Base-by-base conservation (phyloP, 2,329 filamentous ascomycete genomes). In the Fusarium avenaceum region DNA sequence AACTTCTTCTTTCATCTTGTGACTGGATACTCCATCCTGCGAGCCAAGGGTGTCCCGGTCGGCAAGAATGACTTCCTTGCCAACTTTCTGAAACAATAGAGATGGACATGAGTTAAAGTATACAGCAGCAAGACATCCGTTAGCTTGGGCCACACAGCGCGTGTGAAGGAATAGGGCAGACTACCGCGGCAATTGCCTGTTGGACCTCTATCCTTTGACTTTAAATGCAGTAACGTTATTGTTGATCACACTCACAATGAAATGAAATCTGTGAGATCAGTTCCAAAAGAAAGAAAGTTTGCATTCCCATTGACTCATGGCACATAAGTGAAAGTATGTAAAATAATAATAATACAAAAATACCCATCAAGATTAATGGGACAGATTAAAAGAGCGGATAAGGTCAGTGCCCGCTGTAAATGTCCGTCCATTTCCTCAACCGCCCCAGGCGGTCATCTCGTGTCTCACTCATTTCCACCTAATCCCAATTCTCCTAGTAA, bases 401-500 rank as follows among this genome's bases (percentile, higher is more conserved):
- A 38, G 61, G 61, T 53, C 48, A 69, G 44, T 38, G 17, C 40
- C 45, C 15, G 39, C 22, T 9, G 28, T 1, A 44, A 45, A 42
- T 6, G 10, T 35, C 11, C n/a, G 20, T 35, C 20, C 3, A 5
- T 3, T 35, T 33, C 40, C 15, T 11, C 14, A 35, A 20, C 33
- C 63, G 17, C 51, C 44, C 26, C 38, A 33, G 35, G 28, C 35
- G 54, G 9, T 6, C 30, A 7, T 26, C 7, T 3, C 6, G 6
- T 15, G 7, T 30, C 9, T 8, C n/a, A n/a, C 15, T 7, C n/a
- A 2, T 0, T 14, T 22, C 14, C 4, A 6, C 1, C 3, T 1
- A 2, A 2, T 5, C 2, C 17, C 28, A 22, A 0, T 1, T 13
- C 2, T 7, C n/a, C 47, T 57, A 76, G 49, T 76, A 77, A 5